Percentiles rank a stretch among this genome's conserved stretches.
Conservation (phyloP, 2,329 filamentous ascomycete species). For the Dactylellina cionopaga region DNA sequence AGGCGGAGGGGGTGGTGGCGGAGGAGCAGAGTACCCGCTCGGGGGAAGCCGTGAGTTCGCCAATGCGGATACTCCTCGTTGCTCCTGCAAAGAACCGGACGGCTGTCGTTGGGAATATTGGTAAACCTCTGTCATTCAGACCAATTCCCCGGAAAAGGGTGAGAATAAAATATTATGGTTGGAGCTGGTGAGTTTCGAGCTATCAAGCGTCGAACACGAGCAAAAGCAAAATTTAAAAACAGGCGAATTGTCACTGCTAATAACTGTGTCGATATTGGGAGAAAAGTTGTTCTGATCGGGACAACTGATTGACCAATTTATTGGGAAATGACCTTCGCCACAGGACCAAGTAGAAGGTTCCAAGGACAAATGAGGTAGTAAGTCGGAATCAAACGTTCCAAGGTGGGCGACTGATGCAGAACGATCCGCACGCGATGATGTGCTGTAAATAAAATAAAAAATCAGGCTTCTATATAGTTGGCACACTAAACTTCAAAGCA, state of each 20-base stretch:
- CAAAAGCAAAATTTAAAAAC: conserved; percentile 28
- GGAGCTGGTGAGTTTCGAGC: background rate
- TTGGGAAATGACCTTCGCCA: conserved; percentile 44
- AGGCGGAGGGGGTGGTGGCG: conserved; percentile 28
- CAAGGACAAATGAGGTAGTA: conserved; percentile 40
- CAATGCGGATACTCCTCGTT: conserved; percentile 52
- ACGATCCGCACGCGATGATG: conserved; percentile 22
- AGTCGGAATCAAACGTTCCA: conserved; percentile 49
- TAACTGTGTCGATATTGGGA: conserved; percentile 9
- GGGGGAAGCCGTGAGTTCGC: conserved; percentile 51
- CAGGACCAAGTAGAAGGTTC: conserved; percentile 29
- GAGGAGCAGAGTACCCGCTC: conserved; percentile 51
- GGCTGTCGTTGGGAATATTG: conserved; percentile 42
- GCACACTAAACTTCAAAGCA: conserved; percentile 6
- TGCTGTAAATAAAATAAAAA: conserved; percentile 15
- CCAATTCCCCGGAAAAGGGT: conserved; percentile 36
- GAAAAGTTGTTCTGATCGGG: conserved; percentile 34
- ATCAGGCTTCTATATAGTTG: conserved; percentile 15
- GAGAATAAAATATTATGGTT: conserved; percentile 5
- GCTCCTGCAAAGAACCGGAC: conserved; percentile 50
- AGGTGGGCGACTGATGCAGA: conserved; percentile 24
- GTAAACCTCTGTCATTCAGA: conserved; percentile 51
- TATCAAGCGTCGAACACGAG: conserved; percentile 13
- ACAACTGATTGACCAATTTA: conserved; percentile 42
- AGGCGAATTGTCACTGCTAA: conserved; percentile 13